A percentile compares a stretch with the other conserved stretches of the same genome.
These are phyloP conservation scores for Trichosporon sp. DNA, from an alignment of 1,284 basidiomycete species.

Conservation along the genomic window DNA sequence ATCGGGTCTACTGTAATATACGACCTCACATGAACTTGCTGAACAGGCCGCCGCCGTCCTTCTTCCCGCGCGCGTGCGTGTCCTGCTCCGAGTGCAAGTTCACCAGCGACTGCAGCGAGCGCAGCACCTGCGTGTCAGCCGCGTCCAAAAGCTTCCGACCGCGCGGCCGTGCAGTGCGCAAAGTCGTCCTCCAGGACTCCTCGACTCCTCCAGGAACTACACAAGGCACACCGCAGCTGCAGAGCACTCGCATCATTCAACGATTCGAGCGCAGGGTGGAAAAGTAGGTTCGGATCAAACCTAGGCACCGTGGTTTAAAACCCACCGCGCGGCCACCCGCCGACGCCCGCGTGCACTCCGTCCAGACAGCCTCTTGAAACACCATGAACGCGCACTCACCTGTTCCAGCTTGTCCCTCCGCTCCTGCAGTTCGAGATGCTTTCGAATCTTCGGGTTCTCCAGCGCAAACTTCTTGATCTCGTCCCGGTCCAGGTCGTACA, in stretches of 20 bases:
- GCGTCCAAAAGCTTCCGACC: background rate
- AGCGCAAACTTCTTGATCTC: conserved; percentile 83
- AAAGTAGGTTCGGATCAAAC: background rate
- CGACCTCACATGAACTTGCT: conserved; percentile 39
- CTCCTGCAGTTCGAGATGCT: conserved; percentile 92
- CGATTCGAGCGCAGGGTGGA: background rate
- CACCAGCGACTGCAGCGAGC: conserved; percentile 77
- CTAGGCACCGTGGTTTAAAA: background rate
- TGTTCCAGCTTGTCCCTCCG: conserved; percentile 97
- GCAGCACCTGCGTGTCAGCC: conserved; percentile 65
- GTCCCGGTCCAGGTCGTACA: conserved; percentile 82
- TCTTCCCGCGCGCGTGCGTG: conserved; percentile 50
- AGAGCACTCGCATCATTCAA: background rate
- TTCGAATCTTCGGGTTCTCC: conserved; percentile 81
- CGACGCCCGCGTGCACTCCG: background rate
- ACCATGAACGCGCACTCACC: no score
- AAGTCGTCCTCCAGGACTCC: background rate
- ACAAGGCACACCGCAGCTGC: background rate
- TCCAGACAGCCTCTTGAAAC: no score
- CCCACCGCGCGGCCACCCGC: background rate
- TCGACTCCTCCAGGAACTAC: no score
- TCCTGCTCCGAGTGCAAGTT: conserved; percentile 70
- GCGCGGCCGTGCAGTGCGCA: background rate
- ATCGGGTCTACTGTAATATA: background rate
- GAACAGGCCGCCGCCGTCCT: conserved; percentile 38